Conservation (phyloP, 1,139 yeast species). For the Pichia sp. region DNA sequence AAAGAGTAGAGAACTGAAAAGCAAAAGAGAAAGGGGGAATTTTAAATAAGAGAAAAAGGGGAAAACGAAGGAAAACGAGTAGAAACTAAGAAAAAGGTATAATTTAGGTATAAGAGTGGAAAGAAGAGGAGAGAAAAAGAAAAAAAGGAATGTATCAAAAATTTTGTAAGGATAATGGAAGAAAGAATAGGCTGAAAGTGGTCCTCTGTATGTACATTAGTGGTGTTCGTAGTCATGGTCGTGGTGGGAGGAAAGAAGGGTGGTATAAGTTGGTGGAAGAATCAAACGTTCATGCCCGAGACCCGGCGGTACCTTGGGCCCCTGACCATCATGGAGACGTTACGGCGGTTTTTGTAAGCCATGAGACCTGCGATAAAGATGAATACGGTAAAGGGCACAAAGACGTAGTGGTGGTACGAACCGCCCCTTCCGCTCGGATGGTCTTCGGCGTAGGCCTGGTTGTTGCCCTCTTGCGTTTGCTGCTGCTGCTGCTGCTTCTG, state of each 20-base stretch:
- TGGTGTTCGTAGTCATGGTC: background rate
- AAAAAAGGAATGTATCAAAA: too few species aligned
- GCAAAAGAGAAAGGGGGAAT: too few species aligned
- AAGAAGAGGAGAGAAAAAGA: too few species aligned
- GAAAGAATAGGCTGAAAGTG: background rate
- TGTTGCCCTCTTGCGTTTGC: too few species aligned
- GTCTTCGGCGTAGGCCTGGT: slow-evolving; percentile 11
- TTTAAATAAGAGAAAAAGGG: too few species aligned
- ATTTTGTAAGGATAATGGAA: too few species aligned
- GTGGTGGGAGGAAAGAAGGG: background rate
- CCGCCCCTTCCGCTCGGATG: slow-evolving; percentile 14
- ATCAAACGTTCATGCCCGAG: background rate
- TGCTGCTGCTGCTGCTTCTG: background rate
- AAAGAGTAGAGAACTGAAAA: too few species aligned
- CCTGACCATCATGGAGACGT: slow-evolving; percentile 20
- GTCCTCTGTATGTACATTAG: background rate
- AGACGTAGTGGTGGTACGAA: slow-evolving; percentile 12
- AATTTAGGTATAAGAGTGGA: too few species aligned
- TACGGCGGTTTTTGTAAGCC: slow-evolving; percentile 21
- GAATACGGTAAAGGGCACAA: slow-evolving; percentile 21
- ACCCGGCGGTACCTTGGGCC: slow-evolving; percentile 31
- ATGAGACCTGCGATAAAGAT: slow-evolving; percentile 15
- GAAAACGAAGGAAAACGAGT: background rate
- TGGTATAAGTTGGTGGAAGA: background rate
- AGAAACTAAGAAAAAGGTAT: background rate